Evolutionary conservation across 345 rosid species (phyloP).

Genomic region (Conringia planisiliqua): DNA sequence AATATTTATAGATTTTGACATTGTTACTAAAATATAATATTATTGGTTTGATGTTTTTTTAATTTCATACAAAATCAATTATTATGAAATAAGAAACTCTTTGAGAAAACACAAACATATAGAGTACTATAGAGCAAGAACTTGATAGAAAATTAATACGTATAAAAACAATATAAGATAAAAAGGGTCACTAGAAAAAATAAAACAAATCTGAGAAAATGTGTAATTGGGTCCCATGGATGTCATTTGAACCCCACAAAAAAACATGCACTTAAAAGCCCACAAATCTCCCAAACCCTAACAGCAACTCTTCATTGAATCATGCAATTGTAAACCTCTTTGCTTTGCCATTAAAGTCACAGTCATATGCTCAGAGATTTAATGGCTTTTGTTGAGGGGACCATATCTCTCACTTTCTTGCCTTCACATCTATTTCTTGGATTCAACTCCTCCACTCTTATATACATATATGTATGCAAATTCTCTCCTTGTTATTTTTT

Average conservation of each 20-base stretch:
- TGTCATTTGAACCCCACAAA: slow-evolving; percentile 26
- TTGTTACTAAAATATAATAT: no score
- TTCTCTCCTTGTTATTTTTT: background rate
- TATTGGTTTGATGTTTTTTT: no score
- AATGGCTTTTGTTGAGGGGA: slow-evolving; percentile 40
- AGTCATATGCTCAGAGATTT: slow-evolving; percentile 40
- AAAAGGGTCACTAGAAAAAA: background rate
- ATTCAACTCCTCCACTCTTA: slow-evolving; percentile 30
- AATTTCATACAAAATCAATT: no score
- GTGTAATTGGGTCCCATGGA: slow-evolving; percentile 25
- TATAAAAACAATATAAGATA: background rate
- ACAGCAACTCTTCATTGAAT: slow-evolving; percentile 38
- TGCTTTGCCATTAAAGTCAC: slow-evolving; percentile 41
- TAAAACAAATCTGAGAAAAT: slow-evolving; percentile 11
- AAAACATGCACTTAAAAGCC: slow-evolving; percentile 37
- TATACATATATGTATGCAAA: slow-evolving; percentile 5
- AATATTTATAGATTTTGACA: no score
- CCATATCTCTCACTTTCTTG: slow-evolving; percentile 33
- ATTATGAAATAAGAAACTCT: background rate
- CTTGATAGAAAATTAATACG: background rate
- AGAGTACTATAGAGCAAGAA: background rate
- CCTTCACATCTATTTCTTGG: slow-evolving; percentile 35
- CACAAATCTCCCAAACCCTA: slow-evolving; percentile 38
- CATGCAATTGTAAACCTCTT: slow-evolving; percentile 37
- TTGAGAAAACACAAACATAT: background rate